Percentiles rank a stretch among this genome's conserved stretches.
These are phyloP conservation scores for Amylostereum areolatum DNA, from an alignment of 1,284 basidiomycete species.

Conservation along the genomic window DNA sequence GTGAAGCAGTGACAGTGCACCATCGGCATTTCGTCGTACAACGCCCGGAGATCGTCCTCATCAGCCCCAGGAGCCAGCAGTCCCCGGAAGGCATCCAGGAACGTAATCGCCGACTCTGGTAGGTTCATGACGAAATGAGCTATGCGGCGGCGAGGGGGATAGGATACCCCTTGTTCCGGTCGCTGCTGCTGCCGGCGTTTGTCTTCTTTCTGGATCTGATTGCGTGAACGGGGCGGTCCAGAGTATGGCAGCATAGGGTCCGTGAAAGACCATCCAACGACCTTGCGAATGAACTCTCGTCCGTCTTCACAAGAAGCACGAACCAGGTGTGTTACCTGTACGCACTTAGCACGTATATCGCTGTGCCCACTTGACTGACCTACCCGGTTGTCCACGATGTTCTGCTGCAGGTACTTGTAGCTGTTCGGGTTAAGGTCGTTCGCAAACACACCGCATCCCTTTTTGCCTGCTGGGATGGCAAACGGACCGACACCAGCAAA, in stretches of 20 bases:
- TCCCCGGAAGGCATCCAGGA: constrained; percentile 86
- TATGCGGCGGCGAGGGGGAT: constrained; percentile 46
- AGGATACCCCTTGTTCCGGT: not conserved
- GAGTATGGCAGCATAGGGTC: constrained; percentile 58
- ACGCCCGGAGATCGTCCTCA: constrained; percentile 28
- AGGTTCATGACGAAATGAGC: constrained; percentile 97
- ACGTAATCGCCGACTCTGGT: constrained; percentile 86
- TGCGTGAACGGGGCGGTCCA: constrained; percentile 7
- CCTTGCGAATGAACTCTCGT: constrained; percentile 71
- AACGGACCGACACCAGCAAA: constrained; percentile 99
- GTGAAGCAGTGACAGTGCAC: constrained; percentile 98
- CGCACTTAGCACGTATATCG: not conserved
- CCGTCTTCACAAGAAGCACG: constrained; percentile 78
- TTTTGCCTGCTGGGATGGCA: constrained; percentile 88
- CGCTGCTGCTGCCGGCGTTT: constrained; percentile 3
- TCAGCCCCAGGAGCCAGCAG: constrained; percentile 41
- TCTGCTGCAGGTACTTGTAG: constrained; percentile 71
- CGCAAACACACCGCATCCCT: constrained; percentile 82
- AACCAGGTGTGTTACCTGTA: constrained; percentile 64
- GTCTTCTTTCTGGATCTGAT: constrained; percentile 6
- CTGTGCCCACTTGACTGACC: constrained; percentile 13
- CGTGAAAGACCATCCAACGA: constrained; percentile 47
- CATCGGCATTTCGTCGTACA: constrained; percentile 74
- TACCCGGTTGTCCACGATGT: constrained; percentile 73
- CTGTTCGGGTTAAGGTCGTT: constrained; percentile 95